Base-by-base conservation (phyloP, 2,329 filamentous ascomycete species). In the Rasamsonia emersonii region DNA sequence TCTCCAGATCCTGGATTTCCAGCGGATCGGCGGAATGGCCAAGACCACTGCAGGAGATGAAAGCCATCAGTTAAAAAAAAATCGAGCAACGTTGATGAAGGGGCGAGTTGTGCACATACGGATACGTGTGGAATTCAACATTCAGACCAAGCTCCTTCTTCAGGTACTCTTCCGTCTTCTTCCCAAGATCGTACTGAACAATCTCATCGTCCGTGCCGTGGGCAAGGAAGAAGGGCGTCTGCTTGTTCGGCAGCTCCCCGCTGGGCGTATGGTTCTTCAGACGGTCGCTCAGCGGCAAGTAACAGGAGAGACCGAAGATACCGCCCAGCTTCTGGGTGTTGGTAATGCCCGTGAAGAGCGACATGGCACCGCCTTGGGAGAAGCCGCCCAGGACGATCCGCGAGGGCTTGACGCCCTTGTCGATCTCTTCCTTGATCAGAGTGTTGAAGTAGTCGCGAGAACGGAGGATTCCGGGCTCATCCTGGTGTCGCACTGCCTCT, bases 171-270 rank as follows among this genome's bases (percentile, higher is more conserved):
- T 72, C 75, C 15, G 82, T 86, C 58, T 68, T 56, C 54, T 75
- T 61, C 9, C 84, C 89, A 58, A 82, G 80, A 35, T 71, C 62
- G 25, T 77, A 72, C 44, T 68, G 71, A 6, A 95, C 82, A 3
- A 94, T 64, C 9, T 70, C 70, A 56, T 98, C 89, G 1, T 62
- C 62, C 39, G 79, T 73, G n/a, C 91, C 91, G 48, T 96, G 91
- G 9, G 75, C 86, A 78, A 95, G 82, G 59, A 91, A 84, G 41
- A 96, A 77, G 1, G 83, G 82, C 2, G 86, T 94, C 24, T 81
- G 68, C 58, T 79, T 75, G 57, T 86, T 86, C 34, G 71, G 65
- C 44, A 64, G 72, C 16, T 61, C 56, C 14, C 60, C 56, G 24
- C 70, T 65, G 2, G 71, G 66, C 10, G 74, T 56, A 41, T 74